These are phyloP conservation scores for Suillus americanus DNA, from an alignment of 768 basidiomycete genomes.

Conservation along the genomic window DNA sequence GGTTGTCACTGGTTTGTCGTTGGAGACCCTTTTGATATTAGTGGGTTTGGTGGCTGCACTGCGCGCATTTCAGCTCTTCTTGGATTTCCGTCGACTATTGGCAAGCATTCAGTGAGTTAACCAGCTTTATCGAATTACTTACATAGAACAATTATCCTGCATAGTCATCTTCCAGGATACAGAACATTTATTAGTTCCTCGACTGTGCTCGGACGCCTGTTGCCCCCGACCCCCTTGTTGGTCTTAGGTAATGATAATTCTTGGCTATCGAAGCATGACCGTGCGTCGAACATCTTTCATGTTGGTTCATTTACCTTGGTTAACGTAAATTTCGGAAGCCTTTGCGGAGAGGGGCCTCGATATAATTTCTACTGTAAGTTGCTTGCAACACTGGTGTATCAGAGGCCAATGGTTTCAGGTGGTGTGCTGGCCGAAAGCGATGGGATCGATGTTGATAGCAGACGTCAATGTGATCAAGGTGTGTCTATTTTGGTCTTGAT, in stretches of 20 bases:
- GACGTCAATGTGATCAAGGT: slow-evolving; percentile 44
- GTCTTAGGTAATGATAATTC: slow-evolving; percentile 8
- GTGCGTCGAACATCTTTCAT: background rate
- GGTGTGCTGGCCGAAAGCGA: slow-evolving; percentile 13
- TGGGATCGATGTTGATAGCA: slow-evolving; percentile 22
- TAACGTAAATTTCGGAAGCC: slow-evolving; percentile 16
- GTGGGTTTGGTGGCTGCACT: slow-evolving; percentile 6
- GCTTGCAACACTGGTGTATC: slow-evolving; percentile 10
- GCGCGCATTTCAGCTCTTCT: slow-evolving; percentile 2
- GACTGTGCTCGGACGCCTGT: background rate
- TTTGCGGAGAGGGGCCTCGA: slow-evolving; percentile 37
- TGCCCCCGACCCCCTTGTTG: slow-evolving; percentile 3
- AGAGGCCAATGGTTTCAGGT: slow-evolving; percentile 2
- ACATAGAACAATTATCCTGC: no score
- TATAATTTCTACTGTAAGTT: slow-evolving; percentile 33
- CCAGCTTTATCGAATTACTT: background rate
- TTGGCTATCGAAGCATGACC: slow-evolving; percentile 8
- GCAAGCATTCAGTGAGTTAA: slow-evolving; percentile 7
- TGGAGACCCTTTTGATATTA: slow-evolving; percentile 3
- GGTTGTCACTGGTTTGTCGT: slow-evolving; percentile 7
- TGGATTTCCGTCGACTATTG: slow-evolving; percentile 7
- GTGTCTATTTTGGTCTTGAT: background rate
- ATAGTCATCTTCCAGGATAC: slow-evolving; percentile 9
- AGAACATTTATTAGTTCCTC: slow-evolving; percentile 4
- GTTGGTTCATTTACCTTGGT: background rate